A percentile compares a stretch with the other conserved stretches of the same genome.
phyloP scores from a whole-genome alignment of 2,329 filamentous ascomycete species.

The Ceratocystis lukuohia region DNA sequence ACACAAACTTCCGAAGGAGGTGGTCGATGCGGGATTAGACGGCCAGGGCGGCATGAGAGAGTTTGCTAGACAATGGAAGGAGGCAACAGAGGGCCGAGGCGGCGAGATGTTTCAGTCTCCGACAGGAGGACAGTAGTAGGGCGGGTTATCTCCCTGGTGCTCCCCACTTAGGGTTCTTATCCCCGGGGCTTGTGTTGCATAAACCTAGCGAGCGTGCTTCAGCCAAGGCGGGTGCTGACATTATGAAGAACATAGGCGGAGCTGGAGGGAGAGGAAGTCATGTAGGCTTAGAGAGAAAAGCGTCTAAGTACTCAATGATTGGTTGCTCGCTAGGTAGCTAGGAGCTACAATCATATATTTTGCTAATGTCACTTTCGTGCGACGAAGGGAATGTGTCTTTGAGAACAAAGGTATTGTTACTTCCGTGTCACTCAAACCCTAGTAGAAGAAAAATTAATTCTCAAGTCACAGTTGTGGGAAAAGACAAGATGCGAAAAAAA shows the following conservation, averaged over 20 bases:
- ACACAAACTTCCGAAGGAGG: conserved; percentile 87
- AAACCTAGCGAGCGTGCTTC: background rate
- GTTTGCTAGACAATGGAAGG: conserved; percentile 63
- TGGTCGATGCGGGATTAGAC: conserved; percentile 57
- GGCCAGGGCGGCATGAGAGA: conserved; percentile 68
- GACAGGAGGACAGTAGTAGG: no score
- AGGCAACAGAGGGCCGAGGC: conserved; percentile 35
- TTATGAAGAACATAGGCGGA: no score
- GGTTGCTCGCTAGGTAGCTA: background rate
- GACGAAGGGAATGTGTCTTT: background rate
- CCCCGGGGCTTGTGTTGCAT: background rate
- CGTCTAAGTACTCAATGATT: no score
- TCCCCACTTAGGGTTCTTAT: background rate
- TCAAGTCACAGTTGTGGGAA: no score
- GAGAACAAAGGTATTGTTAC: background rate
- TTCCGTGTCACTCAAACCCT: no score
- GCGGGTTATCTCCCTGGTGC: no score
- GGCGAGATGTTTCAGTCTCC: conserved; percentile 31
- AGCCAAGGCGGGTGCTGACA: background rate
- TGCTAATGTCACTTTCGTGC: background rate
- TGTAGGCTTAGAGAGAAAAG: no score
- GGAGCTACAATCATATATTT: background rate
- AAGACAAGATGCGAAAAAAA: no score
- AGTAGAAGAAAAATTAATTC: no score
- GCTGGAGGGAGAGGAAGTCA: background rate